Evolutionary conservation across 2,329 filamentous ascomycete species (phyloP).

Genomic region (Catunica adiposa): DNA sequence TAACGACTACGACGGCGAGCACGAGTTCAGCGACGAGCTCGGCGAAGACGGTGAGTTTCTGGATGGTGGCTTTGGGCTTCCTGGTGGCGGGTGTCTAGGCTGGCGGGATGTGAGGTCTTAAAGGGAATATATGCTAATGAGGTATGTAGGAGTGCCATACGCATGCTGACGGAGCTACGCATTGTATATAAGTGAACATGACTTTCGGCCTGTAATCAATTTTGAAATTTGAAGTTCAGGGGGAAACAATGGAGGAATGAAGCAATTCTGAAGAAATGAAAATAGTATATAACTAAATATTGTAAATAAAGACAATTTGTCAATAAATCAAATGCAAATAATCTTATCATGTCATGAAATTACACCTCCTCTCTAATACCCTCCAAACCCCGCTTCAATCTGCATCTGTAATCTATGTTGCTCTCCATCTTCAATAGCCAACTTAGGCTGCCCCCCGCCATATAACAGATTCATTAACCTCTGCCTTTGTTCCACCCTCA

Average conservation of each 20-base stretch:
- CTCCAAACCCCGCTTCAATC: neutral
- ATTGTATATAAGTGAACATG: slow-evolving; percentile 17
- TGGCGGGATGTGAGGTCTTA: neutral
- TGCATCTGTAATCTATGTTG: neutral
- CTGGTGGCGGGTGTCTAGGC: neutral
- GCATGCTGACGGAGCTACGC: slow-evolving; percentile 27
- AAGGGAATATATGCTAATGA: neutral
- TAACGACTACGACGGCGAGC: slow-evolving; percentile 14
- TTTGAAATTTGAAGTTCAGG: no score
- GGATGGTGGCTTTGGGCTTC: neutral
- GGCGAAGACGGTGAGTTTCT: neutral
- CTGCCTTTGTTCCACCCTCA: slow-evolving; percentile 64
- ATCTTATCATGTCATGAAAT: neutral
- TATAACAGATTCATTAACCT: slow-evolving; percentile 71
- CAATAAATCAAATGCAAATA: neutral
- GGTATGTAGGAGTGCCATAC: slow-evolving; percentile 35
- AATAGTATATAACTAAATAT: no score
- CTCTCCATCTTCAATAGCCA: slow-evolving; percentile 21
- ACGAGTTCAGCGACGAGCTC: slow-evolving; percentile 30
- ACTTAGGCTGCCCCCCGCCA: slow-evolving; percentile 27
- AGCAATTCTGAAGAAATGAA: no score
- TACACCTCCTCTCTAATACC: neutral
- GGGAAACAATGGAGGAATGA: neutral
- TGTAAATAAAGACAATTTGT: no score
- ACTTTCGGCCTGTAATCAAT: no score